Evolutionary conservation across 1,284 basidiomycete species (phyloP).

Genomic region (Fereydounia khargensis): DNA sequence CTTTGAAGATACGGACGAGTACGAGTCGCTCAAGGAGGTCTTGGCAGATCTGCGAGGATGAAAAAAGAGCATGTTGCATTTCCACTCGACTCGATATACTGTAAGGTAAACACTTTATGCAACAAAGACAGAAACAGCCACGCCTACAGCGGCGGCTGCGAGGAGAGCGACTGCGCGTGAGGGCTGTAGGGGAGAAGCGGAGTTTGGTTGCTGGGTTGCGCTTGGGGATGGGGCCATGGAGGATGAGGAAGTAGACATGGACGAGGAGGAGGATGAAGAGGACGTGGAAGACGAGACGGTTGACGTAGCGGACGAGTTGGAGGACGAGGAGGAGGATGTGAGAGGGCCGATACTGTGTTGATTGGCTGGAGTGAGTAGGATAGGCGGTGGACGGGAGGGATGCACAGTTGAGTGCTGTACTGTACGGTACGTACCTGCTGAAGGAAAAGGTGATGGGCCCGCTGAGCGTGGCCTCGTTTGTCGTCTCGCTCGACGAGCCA

Average conservation of each 20-base stretch:
- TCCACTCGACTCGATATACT: no score
- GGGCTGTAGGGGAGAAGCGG: not conserved
- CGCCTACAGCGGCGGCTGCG: slow-evolving; percentile 4
- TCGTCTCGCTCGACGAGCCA: not conserved
- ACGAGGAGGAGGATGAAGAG: not conserved
- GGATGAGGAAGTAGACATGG: not conserved
- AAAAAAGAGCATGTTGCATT: not conserved
- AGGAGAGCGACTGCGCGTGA: slow-evolving; percentile 1
- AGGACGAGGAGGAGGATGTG: slow-evolving; percentile 1
- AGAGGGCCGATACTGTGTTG: not conserved
- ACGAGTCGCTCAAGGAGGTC: slow-evolving; percentile 67
- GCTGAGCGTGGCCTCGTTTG: slow-evolving; percentile 16
- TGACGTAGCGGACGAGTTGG: slow-evolving; percentile 2
- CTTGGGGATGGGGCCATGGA: not conserved
- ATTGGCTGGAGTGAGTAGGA: slow-evolving; percentile 1
- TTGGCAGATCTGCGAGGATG: slow-evolving; percentile 14
- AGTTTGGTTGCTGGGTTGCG: not conserved
- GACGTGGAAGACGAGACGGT: slow-evolving; percentile 1
- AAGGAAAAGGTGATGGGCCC: slow-evolving; percentile 16
- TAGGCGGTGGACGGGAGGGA: slow-evolving; percentile 10
- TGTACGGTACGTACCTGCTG: no score
- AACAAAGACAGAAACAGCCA: no score
- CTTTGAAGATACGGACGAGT: slow-evolving; percentile 85
- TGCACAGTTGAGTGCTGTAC: no score
- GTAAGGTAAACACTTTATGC: no score